A percentile compares a stretch with the other conserved stretches of the same genome.
Evolutionary conservation across 768 basidiomycete genomes (phyloP).

Genomic region (Rhizopogon sp.): DNA sequence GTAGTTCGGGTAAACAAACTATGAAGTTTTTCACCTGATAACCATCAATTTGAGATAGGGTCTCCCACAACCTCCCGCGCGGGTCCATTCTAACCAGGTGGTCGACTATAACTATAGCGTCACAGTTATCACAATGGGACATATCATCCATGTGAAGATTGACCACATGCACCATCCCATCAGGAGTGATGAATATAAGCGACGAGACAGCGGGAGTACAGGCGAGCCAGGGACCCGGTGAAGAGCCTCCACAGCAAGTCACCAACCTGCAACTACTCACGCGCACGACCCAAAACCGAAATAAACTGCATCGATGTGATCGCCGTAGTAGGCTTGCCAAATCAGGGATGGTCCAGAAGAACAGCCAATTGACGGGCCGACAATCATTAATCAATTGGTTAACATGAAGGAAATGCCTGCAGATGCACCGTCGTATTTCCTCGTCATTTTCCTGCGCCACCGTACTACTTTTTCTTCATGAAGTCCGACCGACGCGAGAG

Average conservation of each 20-base stretch:
- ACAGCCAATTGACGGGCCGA: not conserved
- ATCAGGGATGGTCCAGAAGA: not conserved
- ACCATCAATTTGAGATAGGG: not conserved
- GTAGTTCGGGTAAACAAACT: not conserved
- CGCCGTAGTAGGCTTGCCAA: not conserved
- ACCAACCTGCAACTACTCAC: not conserved
- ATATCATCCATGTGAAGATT: not conserved
- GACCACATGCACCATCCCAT: not conserved
- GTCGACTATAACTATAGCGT: not conserved
- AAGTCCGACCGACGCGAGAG: constrained; percentile 7
- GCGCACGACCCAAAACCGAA: not conserved
- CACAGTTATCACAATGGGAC: not conserved
- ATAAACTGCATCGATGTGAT: constrained; percentile 2
- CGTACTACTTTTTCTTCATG: constrained; percentile 3
- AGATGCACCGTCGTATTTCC: not conserved
- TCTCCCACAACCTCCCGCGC: not conserved
- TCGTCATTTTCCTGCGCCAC: not conserved
- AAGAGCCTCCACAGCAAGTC: not conserved
- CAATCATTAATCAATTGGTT: constrained; percentile 1
- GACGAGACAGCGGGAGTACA: not conserved
- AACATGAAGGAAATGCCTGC: not conserved
- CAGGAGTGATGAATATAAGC: not conserved
- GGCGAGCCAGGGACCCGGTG: not conserved
- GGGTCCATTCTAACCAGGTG: not conserved
- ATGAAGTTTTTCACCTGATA: not conserved